Conservation (phyloP, 257 asterid genomes). For the Solanum clarkiae region DNA sequence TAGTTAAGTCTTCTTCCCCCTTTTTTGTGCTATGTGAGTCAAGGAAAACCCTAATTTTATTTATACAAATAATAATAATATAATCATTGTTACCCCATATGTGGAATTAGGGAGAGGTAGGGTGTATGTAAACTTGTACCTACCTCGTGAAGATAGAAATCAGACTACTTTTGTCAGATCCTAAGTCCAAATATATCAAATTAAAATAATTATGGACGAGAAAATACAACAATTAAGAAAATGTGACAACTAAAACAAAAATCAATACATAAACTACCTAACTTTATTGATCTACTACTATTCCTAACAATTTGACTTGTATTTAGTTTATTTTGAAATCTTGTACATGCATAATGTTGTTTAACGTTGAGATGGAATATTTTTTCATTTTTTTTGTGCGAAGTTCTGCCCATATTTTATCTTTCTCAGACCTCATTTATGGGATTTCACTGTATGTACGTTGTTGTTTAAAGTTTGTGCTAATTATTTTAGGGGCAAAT, state of each 20-base stretch:
- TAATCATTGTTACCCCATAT: neutral
- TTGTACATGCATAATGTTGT: neutral
- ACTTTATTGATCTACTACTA: neutral
- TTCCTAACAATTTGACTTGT: neutral
- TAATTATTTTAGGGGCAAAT: constrained; percentile 16
- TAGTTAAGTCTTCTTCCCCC: neutral
- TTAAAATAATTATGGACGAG: neutral
- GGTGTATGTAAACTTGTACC: neutral
- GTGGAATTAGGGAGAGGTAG: neutral
- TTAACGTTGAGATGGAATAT: neutral
- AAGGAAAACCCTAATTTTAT: neutral
- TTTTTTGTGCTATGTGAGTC: neutral
- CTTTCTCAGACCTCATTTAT: too few relatives aligned
- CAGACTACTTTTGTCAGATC: neutral
- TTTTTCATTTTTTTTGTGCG: neutral
- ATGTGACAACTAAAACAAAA: neutral
- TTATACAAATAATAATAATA: neutral
- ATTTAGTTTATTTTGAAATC: neutral
- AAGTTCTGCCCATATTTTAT: too few relatives aligned
- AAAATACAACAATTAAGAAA: neutral
- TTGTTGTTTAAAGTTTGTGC: neutral
- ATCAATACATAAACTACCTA: neutral
- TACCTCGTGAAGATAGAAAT: neutral
- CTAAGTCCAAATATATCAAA: neutral
- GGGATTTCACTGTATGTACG: too few relatives aligned